Conservation (phyloP, 2,329 filamentous ascomycete genomes). For the Camillea tinctor region DNA sequence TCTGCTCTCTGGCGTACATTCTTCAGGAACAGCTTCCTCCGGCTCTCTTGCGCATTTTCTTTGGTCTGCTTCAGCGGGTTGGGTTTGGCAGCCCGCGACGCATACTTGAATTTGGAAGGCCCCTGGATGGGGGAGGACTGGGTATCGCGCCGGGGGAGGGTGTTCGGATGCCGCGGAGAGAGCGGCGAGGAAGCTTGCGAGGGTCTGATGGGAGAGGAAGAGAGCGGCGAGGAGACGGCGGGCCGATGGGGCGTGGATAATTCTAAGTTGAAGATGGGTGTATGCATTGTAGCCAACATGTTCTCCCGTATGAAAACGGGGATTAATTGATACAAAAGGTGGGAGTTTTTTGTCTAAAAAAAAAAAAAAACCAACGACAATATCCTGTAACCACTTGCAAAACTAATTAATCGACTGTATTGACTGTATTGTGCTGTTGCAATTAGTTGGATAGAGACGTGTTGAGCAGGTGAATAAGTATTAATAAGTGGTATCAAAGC, state of each 20-base stretch:
- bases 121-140: constrained; percentile 37
- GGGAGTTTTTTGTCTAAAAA: too few species aligned
- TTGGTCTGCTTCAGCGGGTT: constrained; percentile 62
- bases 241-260: constrained; percentile 45
- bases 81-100: constrained; percentile 55
- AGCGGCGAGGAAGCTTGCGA: constrained; percentile 45
- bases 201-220: constrained; percentile 58
- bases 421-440: not conserved
- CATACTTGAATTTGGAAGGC: constrained; percentile 42
- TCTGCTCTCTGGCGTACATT: constrained; percentile 61
- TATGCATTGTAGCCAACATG: constrained; percentile 37
- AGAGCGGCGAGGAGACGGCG: constrained; percentile 53
- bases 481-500: not conserved
- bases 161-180: constrained; percentile 43
- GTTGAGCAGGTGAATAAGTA: not conserved
- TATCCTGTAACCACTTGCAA: not conserved
- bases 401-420: too few species aligned
- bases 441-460: not conserved
- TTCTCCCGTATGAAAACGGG: too few species aligned
- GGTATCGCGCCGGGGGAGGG: constrained; percentile 39
- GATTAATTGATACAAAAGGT: too few species aligned
- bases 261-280: constrained; percentile 43
- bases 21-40: constrained; percentile 68
- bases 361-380: constrained; percentile 4
- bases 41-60: constrained; percentile 61